A percentile compares a stretch with the other conserved stretches of the same genome.
Conservation (phyloP, 2,329 filamentous ascomycete species). For the Ceratocystis destructans region DNA sequence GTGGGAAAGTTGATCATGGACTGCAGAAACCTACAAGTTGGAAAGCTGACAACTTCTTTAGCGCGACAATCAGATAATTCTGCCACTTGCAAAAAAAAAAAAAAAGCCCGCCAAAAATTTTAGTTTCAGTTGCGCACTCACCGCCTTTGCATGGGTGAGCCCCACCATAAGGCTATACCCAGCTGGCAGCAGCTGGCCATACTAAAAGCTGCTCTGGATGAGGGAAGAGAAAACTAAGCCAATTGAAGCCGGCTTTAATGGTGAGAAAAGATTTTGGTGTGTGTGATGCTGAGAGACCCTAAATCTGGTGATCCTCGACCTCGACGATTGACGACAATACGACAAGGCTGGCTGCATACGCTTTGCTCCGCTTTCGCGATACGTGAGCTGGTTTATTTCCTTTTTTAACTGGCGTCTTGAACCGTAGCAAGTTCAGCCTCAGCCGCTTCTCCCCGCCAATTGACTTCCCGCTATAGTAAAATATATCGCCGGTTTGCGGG, state of each 20-base stretch:
- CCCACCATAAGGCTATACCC: slow-evolving; percentile 8
- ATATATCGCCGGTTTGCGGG: slow-evolving; percentile 15
- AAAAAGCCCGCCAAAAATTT: slow-evolving; percentile 19
- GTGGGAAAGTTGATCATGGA: not conserved
- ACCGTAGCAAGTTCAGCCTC: not conserved
- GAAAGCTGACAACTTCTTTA: slow-evolving; percentile 13
- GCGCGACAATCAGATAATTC: slow-evolving; percentile 16
- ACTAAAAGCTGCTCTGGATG: not conserved
- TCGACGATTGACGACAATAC: slow-evolving; percentile 11
- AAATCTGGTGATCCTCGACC: slow-evolving; percentile 15
- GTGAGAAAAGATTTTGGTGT: slow-evolving; percentile 14
- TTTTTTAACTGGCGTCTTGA: slow-evolving; percentile 9
- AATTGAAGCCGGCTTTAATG: not conserved
- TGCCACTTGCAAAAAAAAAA: slow-evolving; percentile 17
- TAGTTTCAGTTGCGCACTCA: slow-evolving; percentile 18
- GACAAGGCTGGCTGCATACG: slow-evolving; percentile 13
- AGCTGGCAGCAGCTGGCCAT: slow-evolving; percentile 3
- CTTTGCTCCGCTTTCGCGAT: slow-evolving; percentile 4
- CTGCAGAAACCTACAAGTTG: not conserved
- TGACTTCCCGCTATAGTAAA: slow-evolving; percentile 7
- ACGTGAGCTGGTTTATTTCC: not conserved
- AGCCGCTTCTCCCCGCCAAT: slow-evolving; percentile 8
- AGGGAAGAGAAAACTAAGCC: not conserved
- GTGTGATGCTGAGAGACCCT: slow-evolving; percentile 7
- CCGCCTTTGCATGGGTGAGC: slow-evolving; percentile 9